phyloP scores from a whole-genome alignment of 2,329 filamentous ascomycete genomes.

The Trichoderma koningiopsis region DNA sequence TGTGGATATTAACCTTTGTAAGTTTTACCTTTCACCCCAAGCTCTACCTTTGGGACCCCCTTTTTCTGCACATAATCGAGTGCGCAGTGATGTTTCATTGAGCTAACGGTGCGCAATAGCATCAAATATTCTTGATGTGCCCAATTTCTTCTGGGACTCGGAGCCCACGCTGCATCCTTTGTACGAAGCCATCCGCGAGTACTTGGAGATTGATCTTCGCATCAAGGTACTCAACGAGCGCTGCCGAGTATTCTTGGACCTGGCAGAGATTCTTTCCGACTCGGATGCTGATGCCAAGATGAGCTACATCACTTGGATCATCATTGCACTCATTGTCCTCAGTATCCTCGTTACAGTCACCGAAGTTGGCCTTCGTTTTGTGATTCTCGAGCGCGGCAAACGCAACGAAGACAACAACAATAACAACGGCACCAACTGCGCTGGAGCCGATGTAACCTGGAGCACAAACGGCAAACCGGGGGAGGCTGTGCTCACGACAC shows the following conservation, averaged over 20 bases:
- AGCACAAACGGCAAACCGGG: conserved; percentile 21
- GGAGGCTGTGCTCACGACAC: conserved; percentile 29
- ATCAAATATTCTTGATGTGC: conserved; percentile 92
- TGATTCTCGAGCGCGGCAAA: conserved; percentile 57
- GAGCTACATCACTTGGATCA: conserved; percentile 96
- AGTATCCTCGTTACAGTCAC: conserved; percentile 89
- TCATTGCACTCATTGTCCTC: conserved; percentile 89
- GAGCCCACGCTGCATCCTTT: conserved; percentile 94
- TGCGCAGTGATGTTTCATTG: not conserved
- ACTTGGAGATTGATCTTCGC: conserved; percentile 93
- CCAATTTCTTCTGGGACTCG: conserved; percentile 98
- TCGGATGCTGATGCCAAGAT: conserved; percentile 93
- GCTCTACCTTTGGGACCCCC: not conserved
- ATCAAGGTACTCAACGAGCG: conserved; percentile 97
- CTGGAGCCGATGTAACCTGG: conserved; percentile 27
- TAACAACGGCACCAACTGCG: conserved; percentile 26
- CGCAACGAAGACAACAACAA: conserved; percentile 27
- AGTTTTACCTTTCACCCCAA: conserved; percentile 39
- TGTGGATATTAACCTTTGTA: conserved; percentile 97
- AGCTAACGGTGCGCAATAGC: conserved; percentile 45
- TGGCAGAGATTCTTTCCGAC: conserved; percentile 92
- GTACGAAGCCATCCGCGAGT: conserved; percentile 92
- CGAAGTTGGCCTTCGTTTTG: conserved; percentile 86
- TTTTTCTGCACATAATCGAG: not conserved
- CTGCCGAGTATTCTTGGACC: conserved; percentile 92